Base-by-base conservation (phyloP, 1,284 basidiomycete species). In the Caloboletus firmus region DNA sequence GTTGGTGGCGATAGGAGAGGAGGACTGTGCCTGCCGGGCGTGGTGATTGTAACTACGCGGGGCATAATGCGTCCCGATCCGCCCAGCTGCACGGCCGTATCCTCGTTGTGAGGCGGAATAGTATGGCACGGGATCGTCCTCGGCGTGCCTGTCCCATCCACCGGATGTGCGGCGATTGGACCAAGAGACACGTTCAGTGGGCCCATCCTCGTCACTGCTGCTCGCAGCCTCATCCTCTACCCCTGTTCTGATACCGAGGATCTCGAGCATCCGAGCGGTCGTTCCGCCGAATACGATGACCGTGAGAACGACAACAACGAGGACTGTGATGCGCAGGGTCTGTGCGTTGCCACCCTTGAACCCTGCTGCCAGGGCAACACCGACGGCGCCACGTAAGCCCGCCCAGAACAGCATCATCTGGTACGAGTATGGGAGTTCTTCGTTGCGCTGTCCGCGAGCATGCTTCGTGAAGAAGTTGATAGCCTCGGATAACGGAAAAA, bases 351-450 rank as follows among this genome's bases (percentile, higher is more conserved):
- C 81, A 28, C 95, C 96, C 58, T 89, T 87, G 78, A 99, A 97
- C 9, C 96, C 96, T 3, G 93, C 91, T 3, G 95, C 95, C 15
- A 99, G 83, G 4, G 96, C 96, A 24, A 99, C 97, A 24, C 97
- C 96, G 36, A 98, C 96, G 0, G 96, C 96, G 51, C 96, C 96
- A 32, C 96, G 82, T 48, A 99, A 76, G 9, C 97, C 97, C 0
- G 96, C 96, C 97, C 96, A 99, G 75, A 99, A 99, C 20, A 99
- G 76, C 95, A 97, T 95, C 92, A 95, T 95, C 66, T 96, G 94
- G 64, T 97, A 96, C 17, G 93, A 94, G 70, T 97, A 94, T 0
- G 95, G 94, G 5, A 97, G 76, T 64, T 96, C 94, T 61, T 96
- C 93, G 30, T 80, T 74, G 34, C 92, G 81, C 63, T 94, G 91